Conservation (phyloP, 1,284 basidiomycete species). For the Sutorius eximius region DNA sequence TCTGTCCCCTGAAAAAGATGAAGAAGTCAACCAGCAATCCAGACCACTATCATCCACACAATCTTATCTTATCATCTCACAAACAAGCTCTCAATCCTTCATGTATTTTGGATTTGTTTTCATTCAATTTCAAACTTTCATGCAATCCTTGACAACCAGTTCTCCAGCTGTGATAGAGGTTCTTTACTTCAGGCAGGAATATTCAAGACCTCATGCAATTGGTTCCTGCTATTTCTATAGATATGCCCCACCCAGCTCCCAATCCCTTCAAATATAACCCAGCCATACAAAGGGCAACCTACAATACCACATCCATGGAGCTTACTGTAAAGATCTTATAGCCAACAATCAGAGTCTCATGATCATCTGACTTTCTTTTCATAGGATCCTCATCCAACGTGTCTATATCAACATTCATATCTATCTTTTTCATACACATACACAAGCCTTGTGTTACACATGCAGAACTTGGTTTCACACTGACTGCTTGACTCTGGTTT, state of each 20-base stretch:
- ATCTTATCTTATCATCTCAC: too few species aligned
- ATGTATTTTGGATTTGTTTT: too few species aligned
- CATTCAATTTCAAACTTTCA: too few species aligned
- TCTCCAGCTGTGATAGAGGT: too few species aligned
- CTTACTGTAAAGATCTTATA: background rate
- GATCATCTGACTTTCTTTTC: background rate
- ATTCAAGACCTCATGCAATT: slow-evolving; percentile 4
- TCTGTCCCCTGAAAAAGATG: too few species aligned
- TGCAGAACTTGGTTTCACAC: slow-evolving; percentile 7
- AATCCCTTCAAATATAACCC: background rate
- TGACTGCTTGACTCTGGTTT: background rate
- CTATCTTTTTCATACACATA: background rate
- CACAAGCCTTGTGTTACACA: slow-evolving; percentile 8
- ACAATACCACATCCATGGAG: background rate
- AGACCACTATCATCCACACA: too few species aligned
- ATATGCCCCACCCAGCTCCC: background rate
- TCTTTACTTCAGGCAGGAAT: slow-evolving; percentile 7
- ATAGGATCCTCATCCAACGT: background rate
- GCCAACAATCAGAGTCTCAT: background rate
- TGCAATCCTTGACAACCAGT: too few species aligned
- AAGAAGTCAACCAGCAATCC: too few species aligned
- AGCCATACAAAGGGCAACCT: too few species aligned
- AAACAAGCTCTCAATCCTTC: too few species aligned
- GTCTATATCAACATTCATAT: slow-evolving; percentile 2
- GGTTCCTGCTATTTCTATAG: slow-evolving; percentile 7